Conservation (phyloP, 2,329 filamentous ascomycete species). For the Fusarium fujikuroi region DNA sequence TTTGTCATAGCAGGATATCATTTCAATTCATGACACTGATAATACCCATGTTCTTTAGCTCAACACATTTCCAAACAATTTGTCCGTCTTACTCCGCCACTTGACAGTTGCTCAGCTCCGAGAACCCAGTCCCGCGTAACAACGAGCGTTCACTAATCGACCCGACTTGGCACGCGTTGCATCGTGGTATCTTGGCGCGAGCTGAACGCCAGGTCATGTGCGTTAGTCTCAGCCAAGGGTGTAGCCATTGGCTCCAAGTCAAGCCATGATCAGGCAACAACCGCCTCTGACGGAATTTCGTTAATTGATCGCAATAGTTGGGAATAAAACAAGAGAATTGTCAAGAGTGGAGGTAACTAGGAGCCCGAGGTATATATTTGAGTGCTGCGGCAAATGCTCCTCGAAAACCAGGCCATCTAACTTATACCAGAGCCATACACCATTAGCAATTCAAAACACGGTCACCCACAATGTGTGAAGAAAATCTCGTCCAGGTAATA, state of each 20-base stretch:
- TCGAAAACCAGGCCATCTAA: background rate
- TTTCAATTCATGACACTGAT: too few species aligned
- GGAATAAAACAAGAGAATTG: background rate
- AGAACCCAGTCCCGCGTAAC: constrained; percentile 1
- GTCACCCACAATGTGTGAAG: constrained; percentile 10
- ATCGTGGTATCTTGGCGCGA: constrained; percentile 29
- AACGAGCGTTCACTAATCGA: constrained; percentile 19
- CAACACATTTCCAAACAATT: background rate
- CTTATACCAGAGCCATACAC: background rate
- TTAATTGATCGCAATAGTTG: background rate
- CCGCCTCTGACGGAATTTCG: constrained; percentile 24
- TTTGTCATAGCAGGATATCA: background rate
- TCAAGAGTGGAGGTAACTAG: background rate
- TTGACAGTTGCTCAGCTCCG: background rate
- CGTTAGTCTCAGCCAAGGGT: background rate
- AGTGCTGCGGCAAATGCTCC: background rate
- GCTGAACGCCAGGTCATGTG: constrained; percentile 43
- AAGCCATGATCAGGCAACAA: constrained; percentile 41
- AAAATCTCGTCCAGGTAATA: constrained; percentile 24
- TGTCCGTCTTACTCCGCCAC: background rate
- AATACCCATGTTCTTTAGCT: background rate
- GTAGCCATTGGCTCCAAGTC: constrained; percentile 20
- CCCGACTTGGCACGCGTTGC: constrained; percentile 22
- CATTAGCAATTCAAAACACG: background rate
- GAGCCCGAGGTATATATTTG: constrained; percentile 31